A percentile compares a stretch with the other conserved stretches of the same genome.
Evolutionary conservation across 2,329 filamentous ascomycete species (phyloP).

Genomic region (Talaromyces sp.): DNA sequence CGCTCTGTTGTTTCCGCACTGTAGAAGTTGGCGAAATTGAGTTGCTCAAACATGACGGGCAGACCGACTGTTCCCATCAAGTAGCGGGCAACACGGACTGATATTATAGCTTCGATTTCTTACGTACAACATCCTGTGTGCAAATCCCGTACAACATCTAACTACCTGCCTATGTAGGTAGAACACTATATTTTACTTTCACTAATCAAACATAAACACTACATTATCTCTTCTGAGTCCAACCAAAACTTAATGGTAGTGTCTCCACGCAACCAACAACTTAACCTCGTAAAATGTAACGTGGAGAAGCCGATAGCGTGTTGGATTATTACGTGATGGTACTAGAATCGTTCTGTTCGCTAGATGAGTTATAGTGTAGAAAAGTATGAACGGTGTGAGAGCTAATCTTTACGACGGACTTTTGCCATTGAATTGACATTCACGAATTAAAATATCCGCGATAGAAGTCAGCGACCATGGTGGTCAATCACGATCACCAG

Average conservation of each 20-base stretch:
- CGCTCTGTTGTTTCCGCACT: not conserved
- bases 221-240: not conserved
- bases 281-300: not conserved
- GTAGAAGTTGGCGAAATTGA: not conserved
- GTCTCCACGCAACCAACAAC: not conserved
- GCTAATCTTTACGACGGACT: not conserved
- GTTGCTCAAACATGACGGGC: slow-evolving; percentile 7
- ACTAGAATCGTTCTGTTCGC: not conserved
- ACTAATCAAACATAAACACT: not conserved
- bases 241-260: not conserved
- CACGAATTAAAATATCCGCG: not conserved
- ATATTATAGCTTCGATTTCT: not conserved
- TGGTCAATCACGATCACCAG: not conserved
- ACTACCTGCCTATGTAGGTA: not conserved
- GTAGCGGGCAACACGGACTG: not conserved
- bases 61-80: not conserved
- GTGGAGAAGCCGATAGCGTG: not conserved
- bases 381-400: not conserved
- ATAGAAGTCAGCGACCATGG: not conserved
- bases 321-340: not conserved
- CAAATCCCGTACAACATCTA: not conserved
- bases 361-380: not conserved
- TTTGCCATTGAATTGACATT: not conserved
- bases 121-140: not conserved
- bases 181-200: not conserved